Base-by-base conservation (phyloP, 1,284 basidiomycete genomes). In the Apiotrichum sp. region DNA sequence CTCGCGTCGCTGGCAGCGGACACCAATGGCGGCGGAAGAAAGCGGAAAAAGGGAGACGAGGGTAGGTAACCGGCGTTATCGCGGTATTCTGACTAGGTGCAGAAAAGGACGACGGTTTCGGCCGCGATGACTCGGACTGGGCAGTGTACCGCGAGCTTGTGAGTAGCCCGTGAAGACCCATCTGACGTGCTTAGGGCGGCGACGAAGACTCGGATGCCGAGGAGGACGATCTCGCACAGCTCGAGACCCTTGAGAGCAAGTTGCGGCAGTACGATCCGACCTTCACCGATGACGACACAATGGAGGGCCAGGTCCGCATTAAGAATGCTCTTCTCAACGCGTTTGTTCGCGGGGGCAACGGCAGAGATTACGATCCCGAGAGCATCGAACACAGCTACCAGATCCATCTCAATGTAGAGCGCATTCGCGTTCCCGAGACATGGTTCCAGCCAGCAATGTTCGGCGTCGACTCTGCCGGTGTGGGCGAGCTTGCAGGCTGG, bases 61-160 rank as follows among this genome's bases (percentile, higher is more conserved):
- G 88, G 90, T 89, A 47, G 56, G 82, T 74, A 35, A 31, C 2
- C 4, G 3, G 46, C 3, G 8, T 7, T 8, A 14, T 9, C 3
- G 29, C n/a, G 6, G 14, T 22, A 6, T 40, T 43, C 53, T 57
- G 47, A 58, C 59, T 52, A 50, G 6, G 40, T 55, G 22, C 57
- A 87, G 93, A 68, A 46, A 61, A 55, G 51, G 75, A 98, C 78
- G 96, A 98, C 66, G 88, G 82, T 71, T 99, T 98, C 68, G 93
- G 96, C 1, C 87, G 86, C 34, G 88, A 98, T 64, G 95, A 98
- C 69, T 90, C 87, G 14, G 95, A 98, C 73, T 98, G 96, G 95
- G 87, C 87, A 0, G 93, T 98, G 51, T 98, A 98, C 72, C 89
- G 95, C 56, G 93, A 97, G 77, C 95, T 99, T 57, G 91, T 92